Conservation (phyloP, 1,284 basidiomycete genomes). For the Cryptococcus deneoformans region DNA sequence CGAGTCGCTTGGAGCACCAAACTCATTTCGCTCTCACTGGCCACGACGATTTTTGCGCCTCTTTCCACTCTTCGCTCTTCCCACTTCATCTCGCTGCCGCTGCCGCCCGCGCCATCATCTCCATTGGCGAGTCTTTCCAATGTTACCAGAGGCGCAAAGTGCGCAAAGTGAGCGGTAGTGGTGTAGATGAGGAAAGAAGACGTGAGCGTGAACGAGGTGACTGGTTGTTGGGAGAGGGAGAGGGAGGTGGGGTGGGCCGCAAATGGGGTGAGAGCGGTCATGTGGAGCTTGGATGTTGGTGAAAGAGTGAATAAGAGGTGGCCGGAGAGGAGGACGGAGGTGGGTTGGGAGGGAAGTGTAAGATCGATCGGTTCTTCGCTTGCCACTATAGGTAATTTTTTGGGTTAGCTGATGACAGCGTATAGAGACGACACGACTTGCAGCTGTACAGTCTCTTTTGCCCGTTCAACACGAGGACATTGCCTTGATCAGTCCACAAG, state of each 20-base stretch:
- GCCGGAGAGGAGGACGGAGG: conserved; percentile 24
- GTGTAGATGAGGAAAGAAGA: conserved; percentile 83
- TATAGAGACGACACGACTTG: conserved; percentile 4
- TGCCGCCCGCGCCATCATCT: conserved; percentile 7
- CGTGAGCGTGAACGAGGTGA: conserved; percentile 77
- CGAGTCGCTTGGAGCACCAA: conserved; percentile 96
- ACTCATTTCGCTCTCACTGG: conserved; percentile 81
- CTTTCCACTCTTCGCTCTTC: conserved; percentile 77
- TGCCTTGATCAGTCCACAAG: conserved; percentile 25
- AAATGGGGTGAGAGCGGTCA: conserved; percentile 48
- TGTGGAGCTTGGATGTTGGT: conserved; percentile 60
- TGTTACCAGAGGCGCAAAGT: conserved; percentile 63
- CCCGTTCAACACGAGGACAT: conserved; percentile 28
- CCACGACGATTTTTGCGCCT: conserved; percentile 79
- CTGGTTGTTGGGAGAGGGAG: conserved; percentile 54
- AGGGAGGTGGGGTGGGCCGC: conserved; percentile 31
- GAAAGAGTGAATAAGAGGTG: conserved; percentile 66
- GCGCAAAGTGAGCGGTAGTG: conserved; percentile 75
- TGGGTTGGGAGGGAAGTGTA: conserved; percentile 28
- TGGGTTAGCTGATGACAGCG: not conserved
- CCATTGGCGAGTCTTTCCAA: conserved; percentile 35
- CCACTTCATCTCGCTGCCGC: conserved; percentile 54
- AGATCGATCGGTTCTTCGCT: conserved; percentile 9
- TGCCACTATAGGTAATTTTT: not conserved
- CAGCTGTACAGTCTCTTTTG: conserved; percentile 21